These are phyloP conservation scores for Triticum dicoccoides DNA, from an alignment of 176 grass and related monocot species.

Conservation along the genomic window DNA sequence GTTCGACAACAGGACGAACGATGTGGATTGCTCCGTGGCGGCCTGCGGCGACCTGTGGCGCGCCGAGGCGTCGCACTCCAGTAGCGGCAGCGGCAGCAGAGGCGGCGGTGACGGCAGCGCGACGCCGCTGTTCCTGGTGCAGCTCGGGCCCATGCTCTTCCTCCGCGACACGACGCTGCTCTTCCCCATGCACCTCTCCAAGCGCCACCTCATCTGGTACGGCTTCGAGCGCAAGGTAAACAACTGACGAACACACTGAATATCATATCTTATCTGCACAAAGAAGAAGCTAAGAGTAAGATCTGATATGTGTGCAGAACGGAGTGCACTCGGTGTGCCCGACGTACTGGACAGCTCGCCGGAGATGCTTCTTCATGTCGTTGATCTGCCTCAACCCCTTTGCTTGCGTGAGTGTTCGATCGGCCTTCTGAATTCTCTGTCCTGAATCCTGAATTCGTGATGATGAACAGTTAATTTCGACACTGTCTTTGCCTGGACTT, in stretches of 20 bases:
- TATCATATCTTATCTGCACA: too few species aligned
- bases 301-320: constrained; percentile 30
- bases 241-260: too few species aligned
- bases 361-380: constrained; percentile 71
- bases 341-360: constrained; percentile 57
- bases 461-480: not conserved
- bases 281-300: too few species aligned
- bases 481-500: not conserved
- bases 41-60: constrained; percentile 63
- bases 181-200: constrained; percentile 32
- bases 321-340: constrained; percentile 69
- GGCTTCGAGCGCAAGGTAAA: too few species aligned
- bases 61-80: constrained; percentile 53
- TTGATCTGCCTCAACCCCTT: constrained; percentile 67
- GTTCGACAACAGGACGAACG: constrained; percentile 57
- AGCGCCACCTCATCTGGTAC: too few species aligned
- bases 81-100: not conserved
- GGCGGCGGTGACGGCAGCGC: not conserved
- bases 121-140: constrained; percentile 49
- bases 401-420: constrained; percentile 40
- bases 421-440: not conserved
- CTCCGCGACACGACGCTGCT: constrained; percentile 59
- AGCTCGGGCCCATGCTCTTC: constrained; percentile 65
- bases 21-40: constrained; percentile 60
- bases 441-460: too few species aligned